Conservation (phyloP, 1,139 yeast species). For the Suhomyces chickasaworum region DNA sequence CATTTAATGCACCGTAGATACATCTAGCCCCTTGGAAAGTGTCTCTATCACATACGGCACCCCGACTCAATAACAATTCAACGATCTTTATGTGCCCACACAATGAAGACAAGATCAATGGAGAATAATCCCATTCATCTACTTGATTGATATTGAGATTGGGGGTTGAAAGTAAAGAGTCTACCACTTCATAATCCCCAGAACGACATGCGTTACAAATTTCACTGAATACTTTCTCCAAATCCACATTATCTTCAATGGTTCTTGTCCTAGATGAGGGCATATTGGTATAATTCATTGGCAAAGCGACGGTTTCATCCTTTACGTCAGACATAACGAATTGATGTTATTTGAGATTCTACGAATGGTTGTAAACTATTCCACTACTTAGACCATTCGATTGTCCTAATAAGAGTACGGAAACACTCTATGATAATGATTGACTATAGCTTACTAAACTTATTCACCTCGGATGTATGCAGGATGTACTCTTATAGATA, state of each 20-base stretch:
- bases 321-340: background rate
- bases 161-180: slow-evolving; percentile 52
- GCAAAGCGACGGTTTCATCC: slow-evolving; percentile 1
- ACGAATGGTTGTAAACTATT: background rate
- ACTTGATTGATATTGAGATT: slow-evolving; percentile 62
- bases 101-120: slow-evolving; percentile 67
- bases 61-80: slow-evolving; percentile 55
- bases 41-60: slow-evolving; percentile 78
- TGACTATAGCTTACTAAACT: background rate
- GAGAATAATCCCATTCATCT: slow-evolving; percentile 76
- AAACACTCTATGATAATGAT: background rate
- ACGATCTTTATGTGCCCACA: slow-evolving; percentile 76
- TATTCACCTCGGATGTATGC: background rate
- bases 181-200: slow-evolving; percentile 69
- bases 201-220: slow-evolving; percentile 68
- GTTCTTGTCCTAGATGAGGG: slow-evolving; percentile 8
- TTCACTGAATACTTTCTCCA: slow-evolving; percentile 33
- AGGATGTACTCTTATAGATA: background rate
- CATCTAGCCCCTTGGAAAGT: slow-evolving; percentile 81
- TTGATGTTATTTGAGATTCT: background rate
- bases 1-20: slow-evolving; percentile 75
- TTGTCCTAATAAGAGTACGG: background rate
- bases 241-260: slow-evolving; percentile 3
- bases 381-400: background rate
- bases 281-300: slow-evolving; percentile 15